Evolutionary conservation across 176 grass and related monocot genomes (phyloP).

Genomic region (Carex kokanica): DNA sequence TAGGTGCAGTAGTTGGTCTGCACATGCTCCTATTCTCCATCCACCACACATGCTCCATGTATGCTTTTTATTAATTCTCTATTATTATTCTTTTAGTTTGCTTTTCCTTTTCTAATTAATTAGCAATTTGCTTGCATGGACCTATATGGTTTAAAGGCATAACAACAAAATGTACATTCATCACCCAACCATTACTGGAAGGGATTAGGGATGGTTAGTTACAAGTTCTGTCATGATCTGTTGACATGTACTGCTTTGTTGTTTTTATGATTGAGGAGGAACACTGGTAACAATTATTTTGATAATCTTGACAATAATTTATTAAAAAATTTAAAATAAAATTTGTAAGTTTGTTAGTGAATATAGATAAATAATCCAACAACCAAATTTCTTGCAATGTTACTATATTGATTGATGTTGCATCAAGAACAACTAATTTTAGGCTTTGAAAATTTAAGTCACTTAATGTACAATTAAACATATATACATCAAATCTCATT

Average conservation of each 20-base stretch:
- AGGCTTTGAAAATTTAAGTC: no score
- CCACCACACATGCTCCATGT: background rate
- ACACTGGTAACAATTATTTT: no score
- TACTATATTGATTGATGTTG: no score
- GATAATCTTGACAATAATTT: no score
- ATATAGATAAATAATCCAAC: no score
- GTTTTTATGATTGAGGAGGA: background rate
- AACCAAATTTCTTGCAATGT: no score
- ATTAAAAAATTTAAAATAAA: no score
- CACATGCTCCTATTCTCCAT: conserved; percentile 14
- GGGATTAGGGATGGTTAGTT: background rate
- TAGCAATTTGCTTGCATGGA: background rate
- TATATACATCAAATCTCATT: no score
- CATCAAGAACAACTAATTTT: no score
- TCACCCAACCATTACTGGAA: conserved; percentile 11
- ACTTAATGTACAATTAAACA: no score
- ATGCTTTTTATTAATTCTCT: background rate
- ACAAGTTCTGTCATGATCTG: background rate
- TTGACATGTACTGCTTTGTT: background rate
- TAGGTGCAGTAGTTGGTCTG: conserved; percentile 17
- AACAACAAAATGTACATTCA: conserved; percentile 5
- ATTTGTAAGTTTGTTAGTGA: no score
- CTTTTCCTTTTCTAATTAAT: background rate
- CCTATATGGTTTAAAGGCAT: background rate
- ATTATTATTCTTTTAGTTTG: background rate